phyloP scores from a whole-genome alignment of 768 basidiomycete species.

The Suillus americanus region DNA sequence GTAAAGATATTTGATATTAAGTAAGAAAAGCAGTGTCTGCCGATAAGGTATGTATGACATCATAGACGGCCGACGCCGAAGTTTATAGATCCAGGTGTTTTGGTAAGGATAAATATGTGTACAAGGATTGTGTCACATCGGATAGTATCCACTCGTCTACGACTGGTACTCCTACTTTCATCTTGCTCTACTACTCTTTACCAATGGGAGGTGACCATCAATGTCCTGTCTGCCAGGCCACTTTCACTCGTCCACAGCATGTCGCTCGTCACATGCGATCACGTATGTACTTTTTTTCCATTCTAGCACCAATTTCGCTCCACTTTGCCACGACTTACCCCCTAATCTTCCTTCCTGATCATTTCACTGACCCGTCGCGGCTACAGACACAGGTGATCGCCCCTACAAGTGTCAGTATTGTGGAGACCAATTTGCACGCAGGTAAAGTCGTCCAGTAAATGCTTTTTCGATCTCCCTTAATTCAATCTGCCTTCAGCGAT shows the following conservation, averaged over 20 bases:
- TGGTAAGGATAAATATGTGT: conserved; percentile 36
- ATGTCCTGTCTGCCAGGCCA: conserved; percentile 84
- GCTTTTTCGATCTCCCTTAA: conserved; percentile 3
- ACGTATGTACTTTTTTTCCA: conserved; percentile 52
- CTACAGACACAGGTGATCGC: conserved; percentile 80
- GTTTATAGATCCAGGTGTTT: conserved; percentile 12
- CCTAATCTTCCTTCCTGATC: conserved; percentile 12
- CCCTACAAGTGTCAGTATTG: conserved; percentile 89
- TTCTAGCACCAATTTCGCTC: conserved; percentile 16
- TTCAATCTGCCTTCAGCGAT: conserved; percentile 48
- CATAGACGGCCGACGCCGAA: neutral
- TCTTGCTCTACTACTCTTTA: neutral
- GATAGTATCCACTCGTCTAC: conserved; percentile 23
- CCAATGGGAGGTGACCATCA: conserved; percentile 81
- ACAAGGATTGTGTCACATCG: conserved; percentile 34
- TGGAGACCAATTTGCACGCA: conserved; percentile 87
- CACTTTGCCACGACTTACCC: conserved; percentile 17
- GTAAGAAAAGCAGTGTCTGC: conserved; percentile 1
- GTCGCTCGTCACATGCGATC: conserved; percentile 90
- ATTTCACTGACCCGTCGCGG: conserved; percentile 11
- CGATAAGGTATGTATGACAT: conserved; percentile 11
- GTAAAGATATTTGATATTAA: neutral
- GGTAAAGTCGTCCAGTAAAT: conserved; percentile 40
- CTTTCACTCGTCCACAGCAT: conserved; percentile 88
- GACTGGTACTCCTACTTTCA: conserved; percentile 10